Base-by-base conservation (phyloP, 805 yeast genomes). In the Hyphopichia homilentoma region DNA sequence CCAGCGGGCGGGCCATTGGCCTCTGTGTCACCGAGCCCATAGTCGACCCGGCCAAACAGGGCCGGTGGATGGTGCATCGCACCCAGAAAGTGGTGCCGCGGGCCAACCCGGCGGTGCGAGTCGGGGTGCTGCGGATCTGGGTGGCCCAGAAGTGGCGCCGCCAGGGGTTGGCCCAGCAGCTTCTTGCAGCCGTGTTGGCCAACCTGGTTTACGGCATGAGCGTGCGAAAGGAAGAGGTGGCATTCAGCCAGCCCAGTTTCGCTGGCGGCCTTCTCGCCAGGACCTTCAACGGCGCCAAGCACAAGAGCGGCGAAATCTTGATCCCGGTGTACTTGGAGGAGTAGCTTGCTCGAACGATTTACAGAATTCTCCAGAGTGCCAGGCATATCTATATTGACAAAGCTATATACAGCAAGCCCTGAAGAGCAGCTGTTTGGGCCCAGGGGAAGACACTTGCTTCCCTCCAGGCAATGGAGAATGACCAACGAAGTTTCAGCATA, bases 231-330 rank as follows among this genome's bases (percentile, higher is more conserved):
- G 42, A 39, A 11, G 68, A 75, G 37, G 50, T 82, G 13, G 84
- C 79, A 1, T 82, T 85, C 75, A 78, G 85, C 27, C 90, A 82
- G 50, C 88, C 89, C 0, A 77, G 84, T 36, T 73, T 66, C 30
- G 66, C 70, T 36, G 90, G 90, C 0, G 77, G 78, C 2, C 65
- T 68, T 35, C 60, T 81, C 20, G 86, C 88, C 0, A 52, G 51
- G 21, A 56, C 48, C 19, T 81, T 75, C 47, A 79, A 77, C 46
- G 78, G 81, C 0, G 73, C 70, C 1, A 52, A 36, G 17, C 86
- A 81, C 47, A 70, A 67, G 35, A 57, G 70, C 17, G 81, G 81
- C 0, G 71, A 66, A 40, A 38, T 49, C 0, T 52, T 76, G 24
- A 56, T 76, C 5, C 80, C 81, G 1, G 71, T 76, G 1, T 77